Evolutionary conservation across 2,329 filamentous ascomycete genomes (phyloP).

Genomic region (Karstenula rhodostoma): DNA sequence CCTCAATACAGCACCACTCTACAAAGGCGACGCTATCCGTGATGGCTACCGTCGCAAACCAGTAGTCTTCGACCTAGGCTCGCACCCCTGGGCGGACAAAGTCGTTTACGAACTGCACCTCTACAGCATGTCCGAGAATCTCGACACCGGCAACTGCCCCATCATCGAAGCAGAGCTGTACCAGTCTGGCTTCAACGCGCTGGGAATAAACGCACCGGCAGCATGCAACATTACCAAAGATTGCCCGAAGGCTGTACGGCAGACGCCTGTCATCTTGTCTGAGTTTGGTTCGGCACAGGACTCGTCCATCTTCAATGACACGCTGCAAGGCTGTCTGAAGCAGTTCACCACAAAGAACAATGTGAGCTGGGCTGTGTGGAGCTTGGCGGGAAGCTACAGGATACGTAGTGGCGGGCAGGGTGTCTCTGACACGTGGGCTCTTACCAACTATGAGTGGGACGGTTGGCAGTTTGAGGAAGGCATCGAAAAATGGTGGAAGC

Average conservation of each 20-base stretch:
- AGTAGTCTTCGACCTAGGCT: slow-evolving; percentile 56
- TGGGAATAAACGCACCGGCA: slow-evolving; percentile 45
- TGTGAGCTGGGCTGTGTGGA: slow-evolving; percentile 62
- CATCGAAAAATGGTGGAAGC: slow-evolving; percentile 60
- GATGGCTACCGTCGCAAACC: slow-evolving; percentile 56
- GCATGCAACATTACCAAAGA: slow-evolving; percentile 47
- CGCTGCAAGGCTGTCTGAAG: slow-evolving; percentile 57
- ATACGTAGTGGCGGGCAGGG: slow-evolving; percentile 57
- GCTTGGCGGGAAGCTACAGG: slow-evolving; percentile 58
- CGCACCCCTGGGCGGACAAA: slow-evolving; percentile 61
- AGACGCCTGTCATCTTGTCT: slow-evolving; percentile 49
- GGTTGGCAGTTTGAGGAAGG: slow-evolving; percentile 58
- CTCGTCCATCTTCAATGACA: slow-evolving; percentile 52
- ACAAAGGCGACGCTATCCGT: slow-evolving; percentile 51
- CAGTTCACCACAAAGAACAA: slow-evolving; percentile 56
- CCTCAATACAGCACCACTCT: slow-evolving; percentile 49
- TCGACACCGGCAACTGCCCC: slow-evolving; percentile 57
- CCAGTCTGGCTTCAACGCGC: slow-evolving; percentile 60
- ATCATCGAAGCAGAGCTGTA: slow-evolving; percentile 60
- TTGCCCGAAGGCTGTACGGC: slow-evolving; percentile 43
- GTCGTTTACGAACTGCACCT: slow-evolving; percentile 69
- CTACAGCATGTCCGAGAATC: slow-evolving; percentile 55
- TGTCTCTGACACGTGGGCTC: slow-evolving; percentile 58
- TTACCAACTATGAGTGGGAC: slow-evolving; percentile 58
- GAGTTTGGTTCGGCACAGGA: slow-evolving; percentile 51